Percentiles rank a stretch among this genome's conserved stretches.
These are phyloP conservation scores for Fusarium sp. DNA, from an alignment of 2,329 filamentous ascomycete genomes.

Conservation along the genomic window DNA sequence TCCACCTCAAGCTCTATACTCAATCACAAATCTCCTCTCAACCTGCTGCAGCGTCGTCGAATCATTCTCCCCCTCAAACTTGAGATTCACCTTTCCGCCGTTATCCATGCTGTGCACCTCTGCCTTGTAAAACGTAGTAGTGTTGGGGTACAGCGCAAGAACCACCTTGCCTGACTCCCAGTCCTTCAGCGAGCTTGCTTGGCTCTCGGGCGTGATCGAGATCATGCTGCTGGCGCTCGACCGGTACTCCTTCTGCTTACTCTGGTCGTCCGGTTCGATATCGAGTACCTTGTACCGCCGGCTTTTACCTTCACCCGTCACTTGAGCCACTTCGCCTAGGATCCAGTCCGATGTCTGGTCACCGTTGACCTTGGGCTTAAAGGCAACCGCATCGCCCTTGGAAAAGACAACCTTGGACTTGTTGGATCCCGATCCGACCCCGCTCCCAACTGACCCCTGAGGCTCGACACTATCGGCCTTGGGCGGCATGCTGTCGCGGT, in stretches of 20 bases:
- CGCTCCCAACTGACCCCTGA: conserved; percentile 56
- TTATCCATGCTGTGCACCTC: conserved; percentile 79
- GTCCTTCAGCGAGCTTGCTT: conserved; percentile 64
- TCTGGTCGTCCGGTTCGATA: conserved; percentile 79
- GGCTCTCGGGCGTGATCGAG: conserved; percentile 72
- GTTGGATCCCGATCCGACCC: conserved; percentile 40
- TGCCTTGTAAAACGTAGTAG: conserved; percentile 87
- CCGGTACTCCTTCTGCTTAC: conserved; percentile 75
- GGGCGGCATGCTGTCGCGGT: conserved; percentile 65
- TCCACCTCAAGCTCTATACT: conserved; percentile 64
- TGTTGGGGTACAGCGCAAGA: conserved; percentile 83
- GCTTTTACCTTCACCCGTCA: conserved; percentile 81
- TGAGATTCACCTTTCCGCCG: conserved; percentile 69
- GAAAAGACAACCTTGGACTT: conserved; percentile 68
- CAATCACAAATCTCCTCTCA: conserved; percentile 80
- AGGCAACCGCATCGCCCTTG: conserved; percentile 74
- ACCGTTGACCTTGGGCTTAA: conserved; percentile 68
- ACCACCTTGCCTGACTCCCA: conserved; percentile 78
- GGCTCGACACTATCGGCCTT: conserved; percentile 70
- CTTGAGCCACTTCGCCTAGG: conserved; percentile 80
- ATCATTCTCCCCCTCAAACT: conserved; percentile 85
- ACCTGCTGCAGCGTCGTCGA: conserved; percentile 80
- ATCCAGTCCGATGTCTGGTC: conserved; percentile 73
- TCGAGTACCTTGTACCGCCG: conserved; percentile 84
- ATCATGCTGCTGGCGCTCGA: conserved; percentile 82